phyloP scores from a whole-genome alignment of 768 basidiomycete genomes.

The Tubosaeta sp. region DNA sequence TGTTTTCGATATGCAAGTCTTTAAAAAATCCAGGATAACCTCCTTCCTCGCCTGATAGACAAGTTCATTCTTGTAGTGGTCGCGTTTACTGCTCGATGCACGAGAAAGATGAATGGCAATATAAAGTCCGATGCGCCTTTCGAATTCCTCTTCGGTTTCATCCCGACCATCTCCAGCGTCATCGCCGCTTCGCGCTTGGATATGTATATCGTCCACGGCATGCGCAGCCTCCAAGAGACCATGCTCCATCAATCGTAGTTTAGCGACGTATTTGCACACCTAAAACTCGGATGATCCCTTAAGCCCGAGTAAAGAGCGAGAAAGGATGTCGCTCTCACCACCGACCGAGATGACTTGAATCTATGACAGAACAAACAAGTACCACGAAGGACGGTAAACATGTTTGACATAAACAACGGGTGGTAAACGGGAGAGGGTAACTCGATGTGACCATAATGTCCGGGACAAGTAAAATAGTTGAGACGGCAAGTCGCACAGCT shows the following conservation, averaged over 20 bases:
- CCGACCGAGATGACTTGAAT: constrained; percentile 75
- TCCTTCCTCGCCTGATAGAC: constrained; percentile 87
- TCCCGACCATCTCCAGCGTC: constrained; percentile 41
- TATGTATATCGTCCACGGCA: constrained; percentile 63
- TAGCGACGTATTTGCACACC: constrained; percentile 81
- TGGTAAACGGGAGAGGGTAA: constrained; percentile 94
- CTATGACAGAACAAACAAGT: constrained; percentile 93
- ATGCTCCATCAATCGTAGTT: constrained; percentile 82
- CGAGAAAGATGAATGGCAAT: constrained; percentile 48
- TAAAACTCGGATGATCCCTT: constrained; percentile 28
- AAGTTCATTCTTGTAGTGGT: constrained; percentile 83
- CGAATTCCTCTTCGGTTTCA: constrained; percentile 61
- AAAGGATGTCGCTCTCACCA: constrained; percentile 43
- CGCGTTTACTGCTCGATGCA: constrained; percentile 57
- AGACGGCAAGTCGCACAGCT: constrained; percentile 94
- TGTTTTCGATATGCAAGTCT: constrained; percentile 57
- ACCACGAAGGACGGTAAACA: constrained; percentile 81
- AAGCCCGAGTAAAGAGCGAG: constrained; percentile 4
- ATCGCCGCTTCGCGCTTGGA: constrained; percentile 32
- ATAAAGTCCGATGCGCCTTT: constrained; percentile 59
- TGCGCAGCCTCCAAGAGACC: constrained; percentile 83
- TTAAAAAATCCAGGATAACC: constrained; percentile 77
- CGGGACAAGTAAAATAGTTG: constrained; percentile 92
- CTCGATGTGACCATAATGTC: constrained; percentile 98
- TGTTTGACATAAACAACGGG: constrained; percentile 90